Percentiles rank a stretch among this genome's conserved stretches.
These are phyloP conservation scores for Microsporum audouinii DNA, from an alignment of 2,329 filamentous ascomycete species.

Conservation along the genomic window DNA sequence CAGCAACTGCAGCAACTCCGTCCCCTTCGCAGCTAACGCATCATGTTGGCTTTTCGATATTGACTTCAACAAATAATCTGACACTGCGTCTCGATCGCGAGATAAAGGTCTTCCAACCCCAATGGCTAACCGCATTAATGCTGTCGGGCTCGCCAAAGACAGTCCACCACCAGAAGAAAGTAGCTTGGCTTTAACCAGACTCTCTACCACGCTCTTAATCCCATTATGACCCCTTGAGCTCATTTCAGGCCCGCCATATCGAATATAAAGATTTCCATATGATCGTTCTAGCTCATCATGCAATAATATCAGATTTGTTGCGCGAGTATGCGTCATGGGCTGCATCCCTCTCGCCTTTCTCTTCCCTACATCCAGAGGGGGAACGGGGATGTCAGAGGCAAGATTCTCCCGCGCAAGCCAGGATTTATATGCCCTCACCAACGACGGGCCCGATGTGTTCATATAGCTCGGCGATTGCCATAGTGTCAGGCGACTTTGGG, in stretches of 20 bases:
- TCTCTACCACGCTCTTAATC: constrained; percentile 53
- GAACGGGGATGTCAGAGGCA: not conserved
- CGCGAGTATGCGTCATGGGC: constrained; percentile 1
- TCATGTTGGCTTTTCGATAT: constrained; percentile 46
- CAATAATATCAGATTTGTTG: constrained; percentile 55
- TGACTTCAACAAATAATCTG: constrained; percentile 63
- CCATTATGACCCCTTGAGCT: constrained; percentile 66
- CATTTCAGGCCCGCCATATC: constrained; percentile 44
- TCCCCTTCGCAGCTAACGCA: constrained; percentile 39
- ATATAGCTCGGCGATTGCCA: constrained; percentile 68
- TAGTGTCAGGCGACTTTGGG: constrained; percentile 48
- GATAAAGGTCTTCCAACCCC: constrained; percentile 76
- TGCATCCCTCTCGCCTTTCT: constrained; percentile 18
- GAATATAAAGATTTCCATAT: constrained; percentile 55
- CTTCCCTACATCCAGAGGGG: constrained; percentile 6
- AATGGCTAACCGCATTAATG: constrained; percentile 55
- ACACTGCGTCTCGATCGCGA: constrained; percentile 56
- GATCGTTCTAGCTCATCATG: constrained; percentile 78
- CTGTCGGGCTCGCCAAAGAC: constrained; percentile 31
- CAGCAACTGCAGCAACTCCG: constrained; percentile 43
- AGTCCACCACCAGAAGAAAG: constrained; percentile 31
- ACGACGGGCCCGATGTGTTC: constrained; percentile 69
- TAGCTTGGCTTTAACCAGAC: constrained; percentile 37
- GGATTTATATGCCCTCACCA: constrained; percentile 52
- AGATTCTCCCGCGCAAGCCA: constrained; percentile 18